Conservation (phyloP, 148 eudicot species). For the Chenopodium formosanum region DNA sequence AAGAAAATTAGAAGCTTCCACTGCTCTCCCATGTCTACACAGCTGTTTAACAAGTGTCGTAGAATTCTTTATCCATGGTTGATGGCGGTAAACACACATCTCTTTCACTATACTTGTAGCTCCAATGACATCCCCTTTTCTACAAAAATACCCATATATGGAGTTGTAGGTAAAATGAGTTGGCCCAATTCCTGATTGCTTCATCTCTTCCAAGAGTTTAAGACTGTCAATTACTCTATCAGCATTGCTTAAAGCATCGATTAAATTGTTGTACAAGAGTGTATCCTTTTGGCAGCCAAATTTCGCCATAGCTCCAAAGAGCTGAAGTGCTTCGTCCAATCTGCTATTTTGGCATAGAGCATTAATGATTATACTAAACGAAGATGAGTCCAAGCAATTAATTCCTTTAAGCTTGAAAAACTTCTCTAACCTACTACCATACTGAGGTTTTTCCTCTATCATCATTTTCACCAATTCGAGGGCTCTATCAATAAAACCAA, state of each 20-base stretch:
- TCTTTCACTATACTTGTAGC: conserved; percentile 58
- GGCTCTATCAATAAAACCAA: conserved; percentile 53
- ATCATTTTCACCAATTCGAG: conserved; percentile 36
- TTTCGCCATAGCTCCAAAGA: conserved; percentile 56
- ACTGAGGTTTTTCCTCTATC: conserved; percentile 33
- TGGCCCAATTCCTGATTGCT: conserved; percentile 37
- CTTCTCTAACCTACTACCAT: conserved; percentile 33
- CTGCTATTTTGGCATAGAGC: conserved; percentile 51
- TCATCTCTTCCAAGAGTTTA: conserved; percentile 66
- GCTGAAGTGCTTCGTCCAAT: conserved; percentile 60
- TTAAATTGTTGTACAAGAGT: conserved; percentile 64
- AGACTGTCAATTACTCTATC: conserved; percentile 53
- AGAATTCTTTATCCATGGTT: conserved; percentile 88
- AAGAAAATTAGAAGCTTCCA: conserved; percentile 66
- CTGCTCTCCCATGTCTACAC: conserved; percentile 50
- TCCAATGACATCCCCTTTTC: conserved; percentile 52
- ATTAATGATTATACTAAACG: conserved; percentile 52
- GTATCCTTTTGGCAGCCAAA: conserved; percentile 46
- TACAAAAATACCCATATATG: conserved; percentile 56
- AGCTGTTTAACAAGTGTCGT: conserved; percentile 67
- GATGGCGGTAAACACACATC: conserved; percentile 63
- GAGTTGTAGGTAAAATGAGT: conserved; percentile 68
- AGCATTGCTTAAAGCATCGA: conserved; percentile 51
- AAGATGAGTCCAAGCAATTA: conserved; percentile 41
- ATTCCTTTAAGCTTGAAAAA: conserved; percentile 31